phyloP scores from a whole-genome alignment of 129 eudicot genomes.

The Artemisia annua region DNA sequence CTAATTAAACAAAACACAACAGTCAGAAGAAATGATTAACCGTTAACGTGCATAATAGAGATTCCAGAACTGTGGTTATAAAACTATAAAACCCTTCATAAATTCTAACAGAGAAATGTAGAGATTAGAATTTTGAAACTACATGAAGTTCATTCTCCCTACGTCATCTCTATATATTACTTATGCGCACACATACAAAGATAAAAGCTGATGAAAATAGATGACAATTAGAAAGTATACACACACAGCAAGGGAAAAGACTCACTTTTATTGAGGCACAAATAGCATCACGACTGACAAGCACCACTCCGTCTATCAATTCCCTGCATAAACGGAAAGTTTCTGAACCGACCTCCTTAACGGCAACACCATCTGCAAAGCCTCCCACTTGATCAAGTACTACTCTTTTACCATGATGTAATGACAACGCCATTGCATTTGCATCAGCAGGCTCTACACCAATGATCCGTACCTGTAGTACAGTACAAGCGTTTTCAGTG shows the following conservation, averaged over 20 bases:
- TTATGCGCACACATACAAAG: background rate
- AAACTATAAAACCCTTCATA: background rate
- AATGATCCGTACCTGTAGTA: constrained; percentile 68
- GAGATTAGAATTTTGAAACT: background rate
- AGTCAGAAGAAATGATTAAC: background rate
- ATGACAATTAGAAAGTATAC: background rate
- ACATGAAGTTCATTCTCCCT: constrained; percentile 12
- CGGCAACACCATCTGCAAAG: constrained; percentile 99
- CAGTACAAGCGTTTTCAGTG: constrained; percentile 10
- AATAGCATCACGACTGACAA: constrained; percentile 97
- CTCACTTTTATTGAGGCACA: constrained; percentile 97
- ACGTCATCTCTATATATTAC: constrained; percentile 9
- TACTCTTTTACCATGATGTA: constrained; percentile 80
- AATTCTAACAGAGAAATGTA: background rate
- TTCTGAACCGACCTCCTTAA: constrained; percentile 89
- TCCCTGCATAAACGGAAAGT: constrained; percentile 83
- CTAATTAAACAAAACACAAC: background rate
- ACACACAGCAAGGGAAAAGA: constrained; percentile 18
- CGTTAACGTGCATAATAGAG: background rate
- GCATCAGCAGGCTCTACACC: constrained; percentile 99
- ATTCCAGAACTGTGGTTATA: background rate
- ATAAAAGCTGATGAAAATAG: background rate
- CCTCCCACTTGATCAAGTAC: constrained; percentile 94
- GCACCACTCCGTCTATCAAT: constrained; percentile 91
- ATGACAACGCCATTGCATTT: constrained; percentile 96